Evolutionary conservation across 1,139 yeast species (phyloP), one percentile per base, ranked within the genome.

Genomic region (Pichia sp.): DNA sequence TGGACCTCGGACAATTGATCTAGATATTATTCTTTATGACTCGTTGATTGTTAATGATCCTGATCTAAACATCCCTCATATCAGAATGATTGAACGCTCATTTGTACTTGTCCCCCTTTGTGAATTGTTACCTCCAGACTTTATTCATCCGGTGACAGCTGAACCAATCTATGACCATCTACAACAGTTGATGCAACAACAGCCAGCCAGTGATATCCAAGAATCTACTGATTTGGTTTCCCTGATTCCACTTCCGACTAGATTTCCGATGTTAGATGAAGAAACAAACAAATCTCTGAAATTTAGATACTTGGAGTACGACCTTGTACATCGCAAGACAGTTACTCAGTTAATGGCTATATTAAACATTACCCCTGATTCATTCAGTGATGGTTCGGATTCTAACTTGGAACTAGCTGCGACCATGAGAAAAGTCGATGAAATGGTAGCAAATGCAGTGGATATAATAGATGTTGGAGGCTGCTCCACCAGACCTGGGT

Each of bases 81-180:
- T 85, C 47, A 78, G 89, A 53, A 87, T 93, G 92, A 75, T 90
- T 53, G 96, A 90, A 61, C 78, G 99, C 57, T 81, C 92, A 1
- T 95, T 95, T 75, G 99, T 95, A 13, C 71, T 95, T 50, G 85
- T 85, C 57, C 99, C 99, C 1, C 74, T 95, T 48, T 84, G 90
- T 66, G 98, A 95, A 68, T 72, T 92, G 34, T 68, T 89, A 4
- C 76, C 84, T 2, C 86, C 90, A 0, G 81, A 78, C 45, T 73
- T 70, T 47, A 69, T 81, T 3, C 97, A 90, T 66, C 97, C 97
- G 1, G 81, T 90, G 13, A 85, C 93, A 1, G 92, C 95, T 0
- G 96, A 89, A 66, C 85, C 96, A 0, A 75, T 83, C 52, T 84
- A 80, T 62, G 75, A 81, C 57, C 95, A 88, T 68, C 72, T 87